Evolutionary conservation across 169 alveolate species (phyloP).

Genomic region (Plasmodium blacklocki): DNA sequence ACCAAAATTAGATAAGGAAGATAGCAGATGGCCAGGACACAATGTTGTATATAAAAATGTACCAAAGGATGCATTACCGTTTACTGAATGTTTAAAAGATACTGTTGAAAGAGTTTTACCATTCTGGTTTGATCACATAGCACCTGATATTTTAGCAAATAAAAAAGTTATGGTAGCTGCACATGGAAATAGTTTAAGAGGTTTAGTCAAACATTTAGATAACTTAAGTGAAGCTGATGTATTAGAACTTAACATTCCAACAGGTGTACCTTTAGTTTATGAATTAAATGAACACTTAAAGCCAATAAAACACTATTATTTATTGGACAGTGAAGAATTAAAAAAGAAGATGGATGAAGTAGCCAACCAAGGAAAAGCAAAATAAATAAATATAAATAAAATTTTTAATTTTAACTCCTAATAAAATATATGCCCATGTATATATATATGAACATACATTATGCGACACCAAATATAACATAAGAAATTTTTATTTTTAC

Average conservation of each 20-base stretch:
- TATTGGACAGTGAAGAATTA: conserved; percentile 90
- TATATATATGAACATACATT: background rate
- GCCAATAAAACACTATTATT: conserved; percentile 92
- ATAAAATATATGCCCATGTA: background rate
- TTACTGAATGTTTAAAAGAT: conserved; percentile 95
- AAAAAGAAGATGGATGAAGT: conserved; percentile 94
- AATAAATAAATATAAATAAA: conserved; percentile 78
- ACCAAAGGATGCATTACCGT: conserved; percentile 94
- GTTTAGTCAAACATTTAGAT: conserved; percentile 96
- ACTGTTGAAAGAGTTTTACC: conserved; percentile 96
- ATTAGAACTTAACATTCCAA: conserved; percentile 96
- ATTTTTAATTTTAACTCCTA: background rate
- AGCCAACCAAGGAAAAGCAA: conserved; percentile 95
- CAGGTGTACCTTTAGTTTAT: conserved; percentile 97
- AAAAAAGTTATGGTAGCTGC: conserved; percentile 96
- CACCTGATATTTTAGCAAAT: conserved; percentile 93
- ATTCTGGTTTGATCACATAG: conserved; percentile 94
- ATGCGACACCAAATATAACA: too few species aligned
- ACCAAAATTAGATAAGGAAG: conserved; percentile 93
- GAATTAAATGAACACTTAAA: conserved; percentile 94
- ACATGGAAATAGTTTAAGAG: conserved; percentile 99
- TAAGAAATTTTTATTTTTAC: too few species aligned
- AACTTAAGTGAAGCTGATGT: conserved; percentile 94
- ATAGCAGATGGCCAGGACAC: conserved; percentile 93
- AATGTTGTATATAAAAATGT: conserved; percentile 89